Base-by-base conservation (phyloP, 352 stramenopile species). In the Phytopythium vexans region DNA sequence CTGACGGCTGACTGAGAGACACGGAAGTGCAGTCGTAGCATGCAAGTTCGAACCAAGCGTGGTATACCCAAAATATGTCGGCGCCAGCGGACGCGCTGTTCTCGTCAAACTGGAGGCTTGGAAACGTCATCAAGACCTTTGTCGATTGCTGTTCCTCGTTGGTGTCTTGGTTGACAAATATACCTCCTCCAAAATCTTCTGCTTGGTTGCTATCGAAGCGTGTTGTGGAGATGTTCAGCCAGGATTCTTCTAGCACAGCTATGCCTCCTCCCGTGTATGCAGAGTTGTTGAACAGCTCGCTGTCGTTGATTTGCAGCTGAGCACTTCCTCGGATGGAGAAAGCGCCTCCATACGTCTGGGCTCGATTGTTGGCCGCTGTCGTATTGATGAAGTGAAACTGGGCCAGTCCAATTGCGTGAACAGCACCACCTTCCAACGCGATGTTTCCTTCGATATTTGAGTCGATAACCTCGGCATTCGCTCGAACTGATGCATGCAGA, bases 21-120 rank as follows among this genome's bases (percentile, higher is more conserved):
- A 37, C 39, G 33, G 58, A 72, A 4, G 45, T 54, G 35, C 74
- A 88, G 9, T 60, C 41, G 0, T 15, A 11, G 27, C 77, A 88
- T 6, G 53, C 12, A 8, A 84, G 79, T 33, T 39, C 56, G 41
- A 79, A 79, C 53, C 59, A 69, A 11, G 62, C 36, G 37, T 75
- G 70, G 40, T 73, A 88, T 0, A 82, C 64, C 77, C 81, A 91
- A 42, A 82, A 88, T 32, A 87, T 67, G 10, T 91, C 81, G 0
- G 21, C 4, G 1, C 77, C 81, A 4, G 67, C 66, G 1, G 54
- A 16, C 0, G 81, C 81, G 1, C 38, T 39, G 50, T 91, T 89
- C n/a, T 49, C 43, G 5, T 27, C 41, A 41, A 83, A 81, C 1
- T 5, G 59, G 52, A 1, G 9, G 32, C 14, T 45, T 41, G 50